These are phyloP conservation scores for Fusarium protoensiforme DNA, from an alignment of 2,329 filamentous ascomycete genomes.

Conservation along the genomic window DNA sequence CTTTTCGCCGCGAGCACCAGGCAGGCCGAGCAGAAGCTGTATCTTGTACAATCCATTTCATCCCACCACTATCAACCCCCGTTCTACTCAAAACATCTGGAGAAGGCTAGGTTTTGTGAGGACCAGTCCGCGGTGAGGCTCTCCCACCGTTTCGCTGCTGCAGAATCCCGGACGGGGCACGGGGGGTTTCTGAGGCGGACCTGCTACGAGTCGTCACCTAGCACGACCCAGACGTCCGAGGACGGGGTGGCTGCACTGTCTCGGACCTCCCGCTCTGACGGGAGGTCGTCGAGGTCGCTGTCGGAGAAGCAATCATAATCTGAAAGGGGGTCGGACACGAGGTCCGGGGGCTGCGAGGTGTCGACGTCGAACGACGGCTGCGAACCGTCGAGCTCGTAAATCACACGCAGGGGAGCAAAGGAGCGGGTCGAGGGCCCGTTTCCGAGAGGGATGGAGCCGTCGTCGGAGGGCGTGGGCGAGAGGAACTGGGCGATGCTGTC, in stretches of 20 bases:
- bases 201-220: conserved; percentile 60
- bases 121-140: conserved; percentile 52
- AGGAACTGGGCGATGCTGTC: conserved; percentile 53
- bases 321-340: conserved; percentile 48
- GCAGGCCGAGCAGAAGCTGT: not conserved
- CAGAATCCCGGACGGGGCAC: conserved; percentile 41
- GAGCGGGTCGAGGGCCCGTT: conserved; percentile 22
- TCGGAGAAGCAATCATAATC: conserved; percentile 54
- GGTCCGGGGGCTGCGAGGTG: conserved; percentile 50
- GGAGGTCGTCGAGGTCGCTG: conserved; percentile 47
- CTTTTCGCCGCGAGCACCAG: conserved; percentile 40
- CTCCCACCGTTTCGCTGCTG: conserved; percentile 40
- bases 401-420: conserved; percentile 50
- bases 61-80: conserved; percentile 21
- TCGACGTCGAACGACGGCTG: conserved; percentile 49
- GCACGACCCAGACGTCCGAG: conserved; percentile 55
- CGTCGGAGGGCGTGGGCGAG: conserved; percentile 29
- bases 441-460: conserved; percentile 19
- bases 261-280: conserved; percentile 46
- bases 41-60: not conserved
- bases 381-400: conserved; percentile 53
- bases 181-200: conserved; percentile 50
- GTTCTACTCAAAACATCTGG: conserved; percentile 1
- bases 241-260: conserved; percentile 43
- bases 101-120: conserved; percentile 44